These are phyloP conservation scores for Zea mays DNA, from an alignment of 176 grass and related monocot species.

Conservation along the genomic window DNA sequence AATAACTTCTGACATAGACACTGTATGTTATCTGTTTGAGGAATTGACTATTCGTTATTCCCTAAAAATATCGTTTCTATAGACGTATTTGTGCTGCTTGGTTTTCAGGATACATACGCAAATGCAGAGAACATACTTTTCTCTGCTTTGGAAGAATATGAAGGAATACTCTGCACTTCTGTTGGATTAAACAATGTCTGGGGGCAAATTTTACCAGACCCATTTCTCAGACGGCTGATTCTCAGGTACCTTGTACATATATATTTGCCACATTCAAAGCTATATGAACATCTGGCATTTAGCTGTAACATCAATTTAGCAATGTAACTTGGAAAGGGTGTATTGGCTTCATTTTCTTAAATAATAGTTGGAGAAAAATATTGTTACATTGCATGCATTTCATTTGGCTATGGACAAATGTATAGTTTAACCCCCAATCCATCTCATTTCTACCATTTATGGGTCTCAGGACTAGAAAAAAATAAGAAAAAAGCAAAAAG, in stretches of 20 bases:
- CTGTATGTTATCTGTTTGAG: conserved; percentile 50
- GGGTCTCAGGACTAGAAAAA: not conserved
- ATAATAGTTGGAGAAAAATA: not conserved
- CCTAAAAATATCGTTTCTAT: conserved; percentile 15
- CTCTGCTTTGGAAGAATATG: conserved; percentile 84
- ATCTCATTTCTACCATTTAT: not conserved
- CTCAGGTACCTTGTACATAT: conserved; percentile 57
- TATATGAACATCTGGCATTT: not conserved
- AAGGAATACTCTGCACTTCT: conserved; percentile 72
- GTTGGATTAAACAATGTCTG: conserved; percentile 72
- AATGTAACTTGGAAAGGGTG: not conserved
- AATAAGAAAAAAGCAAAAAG: too few relatives aligned
- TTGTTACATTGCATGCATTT: not conserved
- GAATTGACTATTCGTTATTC: not conserved
- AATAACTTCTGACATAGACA: conserved; percentile 68
- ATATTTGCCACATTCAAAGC: not conserved
- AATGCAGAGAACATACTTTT: conserved; percentile 70
- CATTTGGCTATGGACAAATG: not conserved
- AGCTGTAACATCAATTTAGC: conserved; percentile 9
- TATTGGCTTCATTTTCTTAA: not conserved
- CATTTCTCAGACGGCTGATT: conserved; percentile 83
- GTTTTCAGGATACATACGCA: conserved; percentile 64
- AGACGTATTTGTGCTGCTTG: conserved; percentile 4
- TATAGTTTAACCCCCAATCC: not conserved
- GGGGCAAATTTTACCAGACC: conserved; percentile 88